Conservation (phyloP, 345 rosid species). For the Toxicodendron radicans region DNA sequence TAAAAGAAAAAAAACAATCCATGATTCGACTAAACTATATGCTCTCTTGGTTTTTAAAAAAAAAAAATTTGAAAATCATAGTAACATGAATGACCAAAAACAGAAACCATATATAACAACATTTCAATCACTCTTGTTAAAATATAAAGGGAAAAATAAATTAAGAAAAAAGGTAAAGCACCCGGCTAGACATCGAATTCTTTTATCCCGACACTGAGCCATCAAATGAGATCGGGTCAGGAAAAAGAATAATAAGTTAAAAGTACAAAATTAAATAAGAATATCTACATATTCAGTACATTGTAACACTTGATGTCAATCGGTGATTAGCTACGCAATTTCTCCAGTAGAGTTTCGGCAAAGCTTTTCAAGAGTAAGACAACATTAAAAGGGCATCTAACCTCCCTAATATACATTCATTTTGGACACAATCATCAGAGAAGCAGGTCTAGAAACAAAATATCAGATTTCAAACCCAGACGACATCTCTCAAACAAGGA, state of each 20-base stretch:
- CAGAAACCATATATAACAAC: neutral
- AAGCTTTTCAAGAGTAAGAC: conserved; percentile 14
- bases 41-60: too few species aligned
- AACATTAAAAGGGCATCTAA: conserved; percentile 7
- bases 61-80: too few species aligned
- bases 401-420: conserved; percentile 23
- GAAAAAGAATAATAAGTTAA: neutral
- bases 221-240: neutral
- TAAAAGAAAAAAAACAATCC: too few species aligned
- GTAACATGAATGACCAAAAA: too few species aligned
- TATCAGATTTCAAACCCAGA: neutral
- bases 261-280: conserved; percentile 4
- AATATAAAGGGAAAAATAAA: neutral
- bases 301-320: neutral
- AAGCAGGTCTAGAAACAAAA: conserved; percentile 12
- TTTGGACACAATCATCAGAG: conserved; percentile 14
- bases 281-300: conserved; percentile 27
- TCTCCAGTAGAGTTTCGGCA: conserved; percentile 11
- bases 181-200: conserved; percentile 1
- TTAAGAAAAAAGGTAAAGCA: neutral
- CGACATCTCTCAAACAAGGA: conserved; percentile 7
- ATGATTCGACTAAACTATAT: too few species aligned
- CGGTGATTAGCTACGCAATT: conserved; percentile 23
- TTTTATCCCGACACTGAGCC: neutral
- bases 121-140: conserved; percentile 2